Conservation (phyloP, 768 basidiomycete genomes). For the Gloeopeniophorella convolvens region DNA sequence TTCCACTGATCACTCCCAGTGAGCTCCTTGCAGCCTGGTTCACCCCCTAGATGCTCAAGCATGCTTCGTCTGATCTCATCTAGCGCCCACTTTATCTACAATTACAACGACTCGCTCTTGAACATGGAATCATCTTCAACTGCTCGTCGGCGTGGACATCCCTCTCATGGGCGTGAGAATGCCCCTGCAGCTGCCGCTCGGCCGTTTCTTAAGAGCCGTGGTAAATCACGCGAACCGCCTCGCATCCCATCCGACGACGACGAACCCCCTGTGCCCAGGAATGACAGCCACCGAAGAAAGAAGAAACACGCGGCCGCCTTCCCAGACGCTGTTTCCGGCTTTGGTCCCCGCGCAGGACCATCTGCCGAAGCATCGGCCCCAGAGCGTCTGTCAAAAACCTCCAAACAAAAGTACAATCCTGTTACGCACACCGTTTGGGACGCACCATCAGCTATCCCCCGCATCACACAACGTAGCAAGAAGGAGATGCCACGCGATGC, state of each 20-base stretch:
- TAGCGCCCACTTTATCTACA: neutral
- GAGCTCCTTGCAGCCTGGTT: neutral
- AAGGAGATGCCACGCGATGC: slow-evolving; percentile 9
- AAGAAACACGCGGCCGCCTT: slow-evolving; percentile 3
- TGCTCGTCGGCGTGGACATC: neutral
- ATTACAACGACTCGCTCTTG: neutral
- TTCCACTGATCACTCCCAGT: too few relatives aligned
- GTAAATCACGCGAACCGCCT: slow-evolving; percentile 9
- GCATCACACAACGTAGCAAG: neutral
- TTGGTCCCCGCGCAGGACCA: slow-evolving; percentile 2
- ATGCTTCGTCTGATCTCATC: neutral
- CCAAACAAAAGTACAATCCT: slow-evolving; percentile 9
- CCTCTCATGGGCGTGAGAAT: slow-evolving; percentile 9
- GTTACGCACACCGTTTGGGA: slow-evolving; percentile 13
- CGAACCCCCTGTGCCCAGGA: neutral
- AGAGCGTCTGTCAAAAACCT: slow-evolving; percentile 7
- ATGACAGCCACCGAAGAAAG: slow-evolving; percentile 16
- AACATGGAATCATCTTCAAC: slow-evolving; percentile 7
- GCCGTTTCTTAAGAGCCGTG: slow-evolving; percentile 10
- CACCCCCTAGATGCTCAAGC: neutral
- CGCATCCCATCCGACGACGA: slow-evolving; percentile 14
- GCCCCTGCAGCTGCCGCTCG: slow-evolving; percentile 1
- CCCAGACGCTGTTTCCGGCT: neutral
- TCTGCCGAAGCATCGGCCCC: slow-evolving; percentile 4
- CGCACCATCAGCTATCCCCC: neutral